Base-by-base conservation (phyloP, 2,329 filamentous ascomycete genomes). In the Keithomyces neogunnii region DNA sequence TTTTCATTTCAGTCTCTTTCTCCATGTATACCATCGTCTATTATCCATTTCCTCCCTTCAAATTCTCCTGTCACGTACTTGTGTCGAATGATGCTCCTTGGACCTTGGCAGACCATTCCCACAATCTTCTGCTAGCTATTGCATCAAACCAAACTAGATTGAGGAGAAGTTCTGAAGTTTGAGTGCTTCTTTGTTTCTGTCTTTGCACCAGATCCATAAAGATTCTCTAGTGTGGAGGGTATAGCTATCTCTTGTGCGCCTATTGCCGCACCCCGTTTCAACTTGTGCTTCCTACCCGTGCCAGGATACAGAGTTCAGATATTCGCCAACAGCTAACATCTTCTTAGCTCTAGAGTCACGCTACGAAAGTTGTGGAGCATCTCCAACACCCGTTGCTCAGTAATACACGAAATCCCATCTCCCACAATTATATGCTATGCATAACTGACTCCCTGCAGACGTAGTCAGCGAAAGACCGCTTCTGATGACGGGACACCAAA, bases 401-500 rank as follows among this genome's bases (percentile, higher is more conserved):
- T 51, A 48, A 49, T 30, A 42, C 33, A 7, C 11, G 6, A 8
- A 9, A 29, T 4, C 13, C 40, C 26, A 26, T 44, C 26, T 9
- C n/a, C 8, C 9, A 3, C 33, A 48, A 13, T 2, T 28, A 7
- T 8, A 7, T 19, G 9, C 5, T 7, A 26, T 35, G 35, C 19
- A 10, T 48, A 9, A 8, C 43, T 54, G 10, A 54, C 11, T 2
- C 30, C 6, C 7, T 8, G 7, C 9, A 58, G 55, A n/a, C 31
- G 45, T 8, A 40, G 50, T 35, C 43, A 45, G n/a, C 51, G 49
- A 9, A 52, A 51, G 33, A 42, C 49, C 4, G 47, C 47, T 26
- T 54, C 55, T 10, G 52, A 53, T 29, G 43, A 51, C 31, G 55
- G 47, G 9, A 53, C 50, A 6, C 47, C 53, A 4, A 40, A 38